Base-by-base conservation (phyloP, 1,284 basidiomycete species). In the Stygiomarasmius scandens region DNA sequence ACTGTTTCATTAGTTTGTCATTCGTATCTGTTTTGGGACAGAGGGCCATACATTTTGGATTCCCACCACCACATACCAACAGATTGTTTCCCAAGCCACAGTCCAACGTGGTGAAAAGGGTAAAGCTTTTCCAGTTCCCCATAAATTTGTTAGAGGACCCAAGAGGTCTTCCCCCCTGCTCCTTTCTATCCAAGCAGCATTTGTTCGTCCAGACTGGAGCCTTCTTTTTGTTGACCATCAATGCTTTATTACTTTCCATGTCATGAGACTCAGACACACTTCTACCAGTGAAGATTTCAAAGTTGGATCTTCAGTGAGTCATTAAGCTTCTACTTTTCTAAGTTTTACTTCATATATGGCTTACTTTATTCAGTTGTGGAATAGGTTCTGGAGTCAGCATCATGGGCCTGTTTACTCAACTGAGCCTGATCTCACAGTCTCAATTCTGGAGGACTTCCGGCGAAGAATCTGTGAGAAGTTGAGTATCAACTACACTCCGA, bases 141-240 rank as follows among this genome's bases (percentile, higher is more conserved):
- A 50, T 16, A n/a, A 27, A 11, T 23, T 50, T 34, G 29, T 50
- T 22, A 8, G n/a, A 5, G 49, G 49, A 11, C 29, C 49, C 32
- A 4, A 5, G 14, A 6, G 20, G 3, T 29, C 34, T 9, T 23
- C 49, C 12, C 49, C 49, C 38, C 19, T 52, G 3, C 27, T 52
- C 16, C 22, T 52, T n/a, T 22, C 49, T 16, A 52, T 52, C 19
- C 27, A 29, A 12, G 49, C 49, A 20, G 29, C 49, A 14, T 52
- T 52, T 41, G 34, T 36, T 11, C 49, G 49, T 20, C 49, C 49
- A 38, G 49, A 52, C 34, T 23, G 32, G 49, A 52, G 32, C 10
- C 49, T 52, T 14, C 34, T 52, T 12, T 52, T 52, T 25, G 34
- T 52, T 10, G 49, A 52, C n/a, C 49, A 38, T n/a, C 49, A 52